Base-by-base conservation (phyloP, 2,329 filamentous ascomycete genomes). In the Xylaria sp. region DNA sequence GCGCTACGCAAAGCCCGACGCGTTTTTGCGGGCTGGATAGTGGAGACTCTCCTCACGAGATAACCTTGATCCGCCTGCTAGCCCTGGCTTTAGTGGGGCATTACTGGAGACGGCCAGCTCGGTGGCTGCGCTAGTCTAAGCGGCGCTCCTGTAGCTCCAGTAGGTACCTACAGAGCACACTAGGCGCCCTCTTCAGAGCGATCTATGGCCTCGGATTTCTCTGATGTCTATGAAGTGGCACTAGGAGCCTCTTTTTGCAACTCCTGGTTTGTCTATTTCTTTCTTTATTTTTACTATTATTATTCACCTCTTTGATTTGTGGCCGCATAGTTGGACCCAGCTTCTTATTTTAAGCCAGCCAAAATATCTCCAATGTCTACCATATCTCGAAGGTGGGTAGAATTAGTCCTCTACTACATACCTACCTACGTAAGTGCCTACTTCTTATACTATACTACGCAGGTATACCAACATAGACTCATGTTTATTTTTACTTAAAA, bases 21-120 rank as follows among this genome's bases (percentile, higher is more conserved):
- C 70, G 70, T 72, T 70, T 35, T 69, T 69, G 48, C 57, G 65
- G 69, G 64, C 54, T 66, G 50, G 48, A 37, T 51, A 61, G 68
- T 63, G 68, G 68, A 29, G 51, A 48, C 8, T 6, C 47, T 44
- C 25, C 65, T 68, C 57, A 64, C 40, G 21, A 44, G 60, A 62
- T 47, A 27, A 44, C 35, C 37, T 57, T 57, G 54, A 35, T 27
- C 54, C 21, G 13, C 21, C 54, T 27, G 12, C 12, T 40, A 29
- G 27, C 21, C 54, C 54, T 40, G 35, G 21, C 50, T 51, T 58
- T 42, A 59, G 35, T 44, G 61, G 55, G 61, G 25, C 48, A 21
- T n/a, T 23, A 18, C 40, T 21, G 54, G 54, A 35, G 23, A 12
- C 16, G 25, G 37, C 55, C 37, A 40, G 27, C 42, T 47, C 51